Base-by-base conservation (phyloP, 2,329 filamentous ascomycete genomes). In the Stagonosporopsis chrysanthemi region DNA sequence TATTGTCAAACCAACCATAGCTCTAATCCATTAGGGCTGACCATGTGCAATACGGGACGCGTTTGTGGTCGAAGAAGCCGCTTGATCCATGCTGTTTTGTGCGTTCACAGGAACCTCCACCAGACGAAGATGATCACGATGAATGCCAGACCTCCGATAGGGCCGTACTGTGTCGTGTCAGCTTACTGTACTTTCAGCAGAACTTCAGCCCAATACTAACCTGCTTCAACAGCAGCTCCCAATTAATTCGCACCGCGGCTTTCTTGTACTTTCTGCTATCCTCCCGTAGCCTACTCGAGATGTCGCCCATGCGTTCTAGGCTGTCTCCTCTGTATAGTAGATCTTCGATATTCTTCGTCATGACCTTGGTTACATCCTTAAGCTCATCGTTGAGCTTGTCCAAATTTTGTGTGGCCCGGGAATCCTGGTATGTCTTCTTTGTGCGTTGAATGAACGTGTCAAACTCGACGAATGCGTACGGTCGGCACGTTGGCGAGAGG, bases 281-380 rank as follows among this genome's bases (percentile, higher is more conserved):
- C 75, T 99, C 95, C 62, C 91, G 83, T 75, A 99, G 79, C 61
- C 94, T 83, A 54, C 87, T 90, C 70, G 90, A 96, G 74, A 97
- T 90, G 80, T 98, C 94, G 60, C 95, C 94, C 95, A 99, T 99
- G 71, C 92, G 86, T 80, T 99, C 95, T 66, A 99, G 80, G 70
- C 89, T 95, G 76, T 99, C 95, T 26, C 95, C 95, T 61, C 96
- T 84, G 76, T 99, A 99, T 50, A 99, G 82, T 73, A 99, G 81
- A 77, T 99, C 95, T 82, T 99, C 95, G 67, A 99, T 98, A 78
- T 99, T 99, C 86, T 98, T 98, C 53, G 93, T 98, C 96, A 99
- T 99, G 73, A 99, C 93, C 80, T 97, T 93, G 1, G 95, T 98
- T 52, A 99, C 96, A 78, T 98, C 95, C 76, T 93, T 90, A 65